These are phyloP conservation scores for Sparassis latifolia DNA, from an alignment of 1,284 basidiomycete genomes.

Conservation along the genomic window DNA sequence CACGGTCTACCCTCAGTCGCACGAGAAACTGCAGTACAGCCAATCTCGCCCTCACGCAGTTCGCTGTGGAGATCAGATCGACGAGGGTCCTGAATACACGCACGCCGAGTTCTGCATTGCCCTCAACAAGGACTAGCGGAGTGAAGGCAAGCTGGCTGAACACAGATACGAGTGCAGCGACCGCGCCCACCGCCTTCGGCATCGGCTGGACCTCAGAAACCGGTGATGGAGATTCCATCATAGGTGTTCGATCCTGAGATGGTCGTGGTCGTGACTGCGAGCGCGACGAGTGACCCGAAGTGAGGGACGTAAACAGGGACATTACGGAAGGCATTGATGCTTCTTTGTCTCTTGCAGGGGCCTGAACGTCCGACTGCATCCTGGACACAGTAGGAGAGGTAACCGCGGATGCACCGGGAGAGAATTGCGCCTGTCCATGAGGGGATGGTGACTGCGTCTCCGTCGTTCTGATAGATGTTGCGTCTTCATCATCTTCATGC, in stretches of 20 bases:
- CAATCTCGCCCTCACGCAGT: slow-evolving; percentile 62
- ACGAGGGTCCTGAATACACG: slow-evolving; percentile 47
- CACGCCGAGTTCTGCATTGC: slow-evolving; percentile 43
- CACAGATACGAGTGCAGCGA: slow-evolving; percentile 55
- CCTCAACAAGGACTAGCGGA: slow-evolving; percentile 40
- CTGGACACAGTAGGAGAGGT: slow-evolving; percentile 49
- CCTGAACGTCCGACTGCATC: slow-evolving; percentile 46
- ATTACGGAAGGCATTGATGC: slow-evolving; percentile 52
- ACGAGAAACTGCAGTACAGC: slow-evolving; percentile 83
- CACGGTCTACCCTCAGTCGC: slow-evolving; percentile 85
- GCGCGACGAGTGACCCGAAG: slow-evolving; percentile 44
- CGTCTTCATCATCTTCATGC: slow-evolving; percentile 28
- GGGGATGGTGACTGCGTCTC: slow-evolving; percentile 23
- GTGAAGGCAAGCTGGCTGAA: slow-evolving; percentile 71
- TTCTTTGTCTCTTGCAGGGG: slow-evolving; percentile 31
- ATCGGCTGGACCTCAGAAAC: slow-evolving; percentile 22
- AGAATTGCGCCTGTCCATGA: slow-evolving; percentile 7
- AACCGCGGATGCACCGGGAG: slow-evolving; percentile 30
- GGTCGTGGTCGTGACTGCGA: slow-evolving; percentile 43
- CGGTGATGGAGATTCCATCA: slow-evolving; percentile 18
- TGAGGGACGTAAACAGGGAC: slow-evolving; percentile 48
- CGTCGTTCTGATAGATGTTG: slow-evolving; percentile 31
- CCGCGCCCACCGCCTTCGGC: slow-evolving; percentile 50
- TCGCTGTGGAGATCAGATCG: slow-evolving; percentile 35
- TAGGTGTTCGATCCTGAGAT: slow-evolving; percentile 20